Base-by-base conservation (phyloP, 2,329 filamentous ascomycete species). In the Polytolypa hystricis region DNA sequence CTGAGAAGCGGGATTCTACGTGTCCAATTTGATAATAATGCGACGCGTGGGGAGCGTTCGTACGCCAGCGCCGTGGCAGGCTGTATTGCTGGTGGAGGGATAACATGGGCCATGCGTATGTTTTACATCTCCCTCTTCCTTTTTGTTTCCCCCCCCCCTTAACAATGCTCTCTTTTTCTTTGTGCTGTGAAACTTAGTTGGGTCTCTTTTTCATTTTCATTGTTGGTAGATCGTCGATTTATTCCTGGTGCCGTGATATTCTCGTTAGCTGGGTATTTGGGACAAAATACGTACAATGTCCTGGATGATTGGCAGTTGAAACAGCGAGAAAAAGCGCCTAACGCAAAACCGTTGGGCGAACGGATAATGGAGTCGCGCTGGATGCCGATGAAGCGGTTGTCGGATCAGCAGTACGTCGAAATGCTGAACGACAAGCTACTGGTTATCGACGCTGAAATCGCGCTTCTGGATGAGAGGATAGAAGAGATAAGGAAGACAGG, bases 381-480 rank as follows among this genome's bases (percentile, higher is more conserved):
- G 73, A 81, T 77, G 44, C 83, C 83, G 0, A 65, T 91, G 43
- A 79, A 71, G 48, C 71, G 73, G 9, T 61, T 91, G 17, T 75
- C 74, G 0, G 79, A 91, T 47, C 70, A 79, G 17, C 77, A 91
- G 47, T 91, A 91, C 51, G 71, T 73, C 40, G 61, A 69, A 1
- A 76, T 85, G 61, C 65, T 91, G 50, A 65, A 69, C 19, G 81
- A 87, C 54, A 84, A 79, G 58, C 61, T 85, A 27, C 55, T 89
- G 17, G 70, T 67, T 43, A 62, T 89, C 3, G 79, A 91, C 45
- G 81, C 74, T 1, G 81, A 89, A 42, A 85, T 91, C 56, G 77
- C 82, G 0, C 57, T 91, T 4, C 67, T 89, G 23, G 82, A 91
- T 49, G 84, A 89, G 37, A 77, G 75, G 50, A 83, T 91, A 46